Conservation (phyloP, 2,329 filamentous ascomycete species). For the Cladosporium oxysporum region DNA sequence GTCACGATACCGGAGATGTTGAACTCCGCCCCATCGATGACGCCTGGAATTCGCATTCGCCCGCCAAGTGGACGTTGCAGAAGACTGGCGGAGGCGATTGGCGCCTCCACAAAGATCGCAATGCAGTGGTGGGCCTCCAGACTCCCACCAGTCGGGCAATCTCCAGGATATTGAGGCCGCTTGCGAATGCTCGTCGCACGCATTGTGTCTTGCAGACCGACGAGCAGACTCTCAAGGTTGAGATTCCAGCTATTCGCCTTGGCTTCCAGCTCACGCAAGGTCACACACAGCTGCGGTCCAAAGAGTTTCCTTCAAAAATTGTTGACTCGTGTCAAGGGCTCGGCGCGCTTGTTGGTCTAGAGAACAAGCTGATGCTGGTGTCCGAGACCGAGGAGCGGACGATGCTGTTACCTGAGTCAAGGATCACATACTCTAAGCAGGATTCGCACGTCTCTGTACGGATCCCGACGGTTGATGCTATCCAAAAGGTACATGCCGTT, state of each 20-base stretch:
- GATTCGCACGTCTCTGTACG: conserved; percentile 47
- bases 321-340: conserved; percentile 58
- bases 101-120: conserved; percentile 20
- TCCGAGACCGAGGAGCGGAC: conserved; percentile 45
- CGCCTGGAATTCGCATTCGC: conserved; percentile 25
- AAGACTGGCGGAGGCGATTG: conserved; percentile 51
- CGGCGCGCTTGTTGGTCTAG: conserved; percentile 61
- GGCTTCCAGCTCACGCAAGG: conserved; percentile 26
- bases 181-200: conserved; percentile 22
- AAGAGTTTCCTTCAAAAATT: conserved; percentile 25
- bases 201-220: conserved; percentile 22
- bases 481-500: conserved; percentile 57
- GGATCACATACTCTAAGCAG: conserved; percentile 39
- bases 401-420: conserved; percentile 50
- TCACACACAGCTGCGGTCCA: conserved; percentile 23
- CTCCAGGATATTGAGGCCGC: conserved; percentile 50
- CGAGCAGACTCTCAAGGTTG: conserved; percentile 19
- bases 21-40: conserved; percentile 50
- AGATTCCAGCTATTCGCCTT: conserved; percentile 28
- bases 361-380: conserved; percentile 58
- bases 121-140: conserved; percentile 19
- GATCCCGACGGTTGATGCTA: conserved; percentile 38
- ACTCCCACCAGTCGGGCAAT: conserved; percentile 47
- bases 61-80: conserved; percentile 24
- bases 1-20: conserved; percentile 48